Conservation (phyloP, 371 early-diverging fungal genomes). For the Mucor lusitanicus region DNA sequence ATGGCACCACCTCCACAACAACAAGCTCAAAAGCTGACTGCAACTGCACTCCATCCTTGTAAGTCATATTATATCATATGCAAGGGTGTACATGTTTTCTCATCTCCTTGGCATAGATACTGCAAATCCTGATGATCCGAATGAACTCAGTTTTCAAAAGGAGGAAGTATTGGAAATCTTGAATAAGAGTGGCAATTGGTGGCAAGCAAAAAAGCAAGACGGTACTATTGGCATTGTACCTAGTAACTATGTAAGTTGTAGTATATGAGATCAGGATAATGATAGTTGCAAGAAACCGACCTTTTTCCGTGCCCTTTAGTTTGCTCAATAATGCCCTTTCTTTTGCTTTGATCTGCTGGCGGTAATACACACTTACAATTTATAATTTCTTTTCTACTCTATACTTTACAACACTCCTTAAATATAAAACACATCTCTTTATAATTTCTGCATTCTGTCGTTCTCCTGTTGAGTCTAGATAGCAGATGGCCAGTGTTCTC, state of each 20-base stretch:
- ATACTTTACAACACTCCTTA: too few relatives aligned
- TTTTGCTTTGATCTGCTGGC: not conserved
- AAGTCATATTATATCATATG: conserved; percentile 6
- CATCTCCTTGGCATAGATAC: conserved; percentile 48
- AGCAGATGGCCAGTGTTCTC: conserved; percentile 72
- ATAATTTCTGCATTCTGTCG: too few relatives aligned
- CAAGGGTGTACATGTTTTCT: conserved; percentile 30
- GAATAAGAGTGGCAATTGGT: conserved; percentile 95
- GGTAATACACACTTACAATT: not conserved
- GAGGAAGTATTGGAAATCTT: conserved; percentile 84
- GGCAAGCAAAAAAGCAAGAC: conserved; percentile 92
- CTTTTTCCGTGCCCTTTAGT: not conserved
- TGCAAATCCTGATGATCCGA: conserved; percentile 87
- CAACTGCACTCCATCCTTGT: conserved; percentile 30
- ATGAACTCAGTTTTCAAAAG: conserved; percentile 89
- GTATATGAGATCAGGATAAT: not conserved
- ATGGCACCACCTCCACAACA: not conserved
- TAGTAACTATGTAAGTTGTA: conserved; percentile 79
- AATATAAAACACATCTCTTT: too few relatives aligned
- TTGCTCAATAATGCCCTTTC: not conserved
- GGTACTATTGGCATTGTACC: conserved; percentile 91
- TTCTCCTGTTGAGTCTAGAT: too few relatives aligned
- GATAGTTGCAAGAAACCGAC: not conserved
- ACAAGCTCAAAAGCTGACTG: conserved; percentile 13
- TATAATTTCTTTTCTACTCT: too few relatives aligned